Evolutionary conservation across 1,139 yeast genomes (phyloP).

Genomic region (Suhomyces yuchorum): DNA sequence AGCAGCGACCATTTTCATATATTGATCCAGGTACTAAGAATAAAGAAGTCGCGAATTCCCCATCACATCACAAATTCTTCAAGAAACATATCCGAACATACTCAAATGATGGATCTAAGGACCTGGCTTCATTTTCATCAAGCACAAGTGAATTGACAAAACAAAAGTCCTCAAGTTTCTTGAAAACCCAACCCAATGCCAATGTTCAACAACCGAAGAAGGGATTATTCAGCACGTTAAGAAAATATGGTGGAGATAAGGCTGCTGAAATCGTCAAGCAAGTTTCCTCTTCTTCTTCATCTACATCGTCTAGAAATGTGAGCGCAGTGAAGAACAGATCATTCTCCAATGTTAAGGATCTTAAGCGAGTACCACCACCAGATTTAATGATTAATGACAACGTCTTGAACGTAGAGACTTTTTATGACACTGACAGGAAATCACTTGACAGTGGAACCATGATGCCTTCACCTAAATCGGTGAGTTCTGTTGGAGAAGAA

Average conservation of each 20-base stretch:
- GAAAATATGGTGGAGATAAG: conserved; percentile 47
- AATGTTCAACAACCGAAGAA: conserved; percentile 20
- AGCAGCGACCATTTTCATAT: conserved; percentile 57
- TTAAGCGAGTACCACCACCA: conserved; percentile 1
- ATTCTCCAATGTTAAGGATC: conserved; percentile 1
- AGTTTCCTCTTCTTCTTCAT: conserved; percentile 21
- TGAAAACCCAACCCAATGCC: conserved; percentile 1
- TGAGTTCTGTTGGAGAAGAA: neutral
- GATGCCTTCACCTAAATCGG: conserved; percentile 6
- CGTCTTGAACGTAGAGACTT: neutral
- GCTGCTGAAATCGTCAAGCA: conserved; percentile 42
- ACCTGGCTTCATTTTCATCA: neutral
- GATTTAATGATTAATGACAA: neutral
- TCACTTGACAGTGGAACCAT: conserved; percentile 1
- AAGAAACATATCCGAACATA: conserved; percentile 59
- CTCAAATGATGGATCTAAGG: conserved; percentile 54
- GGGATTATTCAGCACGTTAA: conserved; percentile 44
- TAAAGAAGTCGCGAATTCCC: conserved; percentile 27
- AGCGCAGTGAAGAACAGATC: conserved; percentile 5
- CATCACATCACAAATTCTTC: conserved; percentile 55
- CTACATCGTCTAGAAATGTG: conserved; percentile 6
- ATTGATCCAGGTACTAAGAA: conserved; percentile 42
- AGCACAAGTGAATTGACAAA: conserved; percentile 1
- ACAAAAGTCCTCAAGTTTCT: conserved; percentile 1
- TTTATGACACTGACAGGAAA: neutral